phyloP scores from a whole-genome alignment of 192 early-diverging fungal species.

The Spizellomyces sp. region DNA sequence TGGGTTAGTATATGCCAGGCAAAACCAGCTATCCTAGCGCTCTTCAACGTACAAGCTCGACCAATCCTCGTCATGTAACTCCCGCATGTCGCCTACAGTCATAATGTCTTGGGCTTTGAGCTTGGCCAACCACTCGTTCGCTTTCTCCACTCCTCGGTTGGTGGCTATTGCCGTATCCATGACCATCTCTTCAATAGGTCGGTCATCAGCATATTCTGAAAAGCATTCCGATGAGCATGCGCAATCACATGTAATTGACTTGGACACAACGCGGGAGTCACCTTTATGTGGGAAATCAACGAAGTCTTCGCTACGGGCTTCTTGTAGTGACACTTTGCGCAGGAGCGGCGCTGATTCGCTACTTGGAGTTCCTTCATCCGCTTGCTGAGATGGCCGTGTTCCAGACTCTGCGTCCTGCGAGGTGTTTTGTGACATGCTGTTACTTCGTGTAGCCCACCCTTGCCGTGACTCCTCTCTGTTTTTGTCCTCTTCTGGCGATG shows the following conservation, averaged over 20 bases:
- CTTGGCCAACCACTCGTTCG: slow-evolving; percentile 68
- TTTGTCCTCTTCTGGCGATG: slow-evolving; percentile 53
- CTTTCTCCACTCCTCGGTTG: slow-evolving; percentile 71
- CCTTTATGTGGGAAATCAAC: slow-evolving; percentile 44
- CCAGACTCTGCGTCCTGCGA: not conserved
- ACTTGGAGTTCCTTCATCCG: not conserved
- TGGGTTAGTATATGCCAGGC: not conserved
- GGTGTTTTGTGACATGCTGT: slow-evolving; percentile 23
- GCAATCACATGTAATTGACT: not conserved
- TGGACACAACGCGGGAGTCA: slow-evolving; percentile 6
- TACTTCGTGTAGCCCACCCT: slow-evolving; percentile 27
- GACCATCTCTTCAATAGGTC: slow-evolving; percentile 71
- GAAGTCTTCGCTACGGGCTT: slow-evolving; percentile 30
- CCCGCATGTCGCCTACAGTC: slow-evolving; percentile 76
- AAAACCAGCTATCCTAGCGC: not conserved
- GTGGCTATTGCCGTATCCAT: slow-evolving; percentile 66
- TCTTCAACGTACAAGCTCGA: slow-evolving; percentile 46
- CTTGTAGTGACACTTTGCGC: slow-evolving; percentile 35
- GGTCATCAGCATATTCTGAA: slow-evolving; percentile 57
- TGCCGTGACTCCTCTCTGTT: slow-evolving; percentile 62
- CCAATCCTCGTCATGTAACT: slow-evolving; percentile 77
- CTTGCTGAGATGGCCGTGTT: slow-evolving; percentile 3
- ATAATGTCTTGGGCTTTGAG: slow-evolving; percentile 75
- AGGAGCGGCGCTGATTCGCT: slow-evolving; percentile 13
- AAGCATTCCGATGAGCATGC: not conserved